These are phyloP conservation scores for Trypanosoma melophagium DNA, from an alignment of 208 protist species.

Conservation along the genomic window DNA sequence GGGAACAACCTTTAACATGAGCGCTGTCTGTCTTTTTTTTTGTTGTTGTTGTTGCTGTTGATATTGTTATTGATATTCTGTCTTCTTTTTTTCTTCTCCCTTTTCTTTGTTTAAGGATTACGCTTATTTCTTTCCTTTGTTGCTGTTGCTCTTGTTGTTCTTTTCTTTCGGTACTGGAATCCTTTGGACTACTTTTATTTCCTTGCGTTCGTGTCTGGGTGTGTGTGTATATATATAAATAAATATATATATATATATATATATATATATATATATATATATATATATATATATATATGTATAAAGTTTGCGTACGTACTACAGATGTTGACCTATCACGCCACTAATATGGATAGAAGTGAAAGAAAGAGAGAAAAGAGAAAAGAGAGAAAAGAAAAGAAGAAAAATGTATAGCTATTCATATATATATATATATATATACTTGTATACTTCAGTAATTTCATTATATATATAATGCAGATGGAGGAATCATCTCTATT, in stretches of 20 bases:
- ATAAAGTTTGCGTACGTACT: too few species aligned
- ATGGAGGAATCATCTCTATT: not conserved
- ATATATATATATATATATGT: not conserved
- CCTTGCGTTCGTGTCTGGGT: too few species aligned
- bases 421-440: constrained; percentile 8
- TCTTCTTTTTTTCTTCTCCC: not conserved
- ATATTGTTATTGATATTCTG: not conserved
- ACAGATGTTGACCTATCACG: too few species aligned
- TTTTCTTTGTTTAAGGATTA: not conserved
- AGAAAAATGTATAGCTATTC: too few species aligned
- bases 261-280: not conserved
- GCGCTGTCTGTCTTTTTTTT: not conserved
- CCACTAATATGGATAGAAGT: not conserved
- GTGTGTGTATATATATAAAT: not conserved
- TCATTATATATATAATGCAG: too few species aligned
- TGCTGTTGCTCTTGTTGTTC: not conserved
- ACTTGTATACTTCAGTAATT: not conserved
- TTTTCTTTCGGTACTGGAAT: not conserved
- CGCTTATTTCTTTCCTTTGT: not conserved
- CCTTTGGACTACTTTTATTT: too few species aligned
- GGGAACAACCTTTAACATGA: constrained; percentile 49
- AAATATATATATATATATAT: constrained; percentile 1
- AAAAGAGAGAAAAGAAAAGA: not conserved
- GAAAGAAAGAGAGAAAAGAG: not conserved
- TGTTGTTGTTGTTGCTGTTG: not conserved